Evolutionary conservation across 176 grass and related monocot genomes (phyloP).

Genomic region (Musa beccarii): DNA sequence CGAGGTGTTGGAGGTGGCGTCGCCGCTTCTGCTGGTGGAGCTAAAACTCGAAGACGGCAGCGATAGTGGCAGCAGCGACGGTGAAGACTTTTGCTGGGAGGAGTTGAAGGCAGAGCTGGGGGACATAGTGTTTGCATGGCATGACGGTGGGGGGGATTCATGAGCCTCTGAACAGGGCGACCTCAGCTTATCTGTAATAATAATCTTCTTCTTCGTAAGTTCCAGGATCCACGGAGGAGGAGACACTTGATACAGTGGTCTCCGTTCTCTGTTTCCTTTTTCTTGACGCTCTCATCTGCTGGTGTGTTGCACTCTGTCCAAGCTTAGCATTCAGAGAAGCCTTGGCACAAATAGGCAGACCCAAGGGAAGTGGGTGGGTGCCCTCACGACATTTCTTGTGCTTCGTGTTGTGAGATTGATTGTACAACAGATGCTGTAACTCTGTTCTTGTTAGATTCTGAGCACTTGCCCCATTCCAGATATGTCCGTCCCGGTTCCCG

Average conservation of each 20-base stretch:
- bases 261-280: conserved; percentile 5
- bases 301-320: background rate
- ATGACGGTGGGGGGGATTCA: conserved; percentile 17
- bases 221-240: background rate
- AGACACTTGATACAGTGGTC: background rate
- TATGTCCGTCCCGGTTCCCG: too few species aligned
- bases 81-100: conserved; percentile 44
- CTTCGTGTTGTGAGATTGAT: too few species aligned
- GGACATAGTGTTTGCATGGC: conserved; percentile 57
- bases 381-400: too few species aligned
- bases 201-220: background rate
- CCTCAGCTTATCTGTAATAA: background rate
- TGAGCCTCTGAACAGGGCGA: background rate
- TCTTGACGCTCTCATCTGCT: background rate
- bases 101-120: conserved; percentile 55
- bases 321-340: background rate
- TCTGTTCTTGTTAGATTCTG: too few species aligned
- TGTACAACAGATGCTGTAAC: too few species aligned
- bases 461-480: too few species aligned
- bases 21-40: conserved; percentile 59
- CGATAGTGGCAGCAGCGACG: conserved; percentile 9
- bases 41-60: conserved; percentile 35
- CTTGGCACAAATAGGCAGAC: too few species aligned
- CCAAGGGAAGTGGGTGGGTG: too few species aligned
- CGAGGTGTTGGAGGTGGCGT: conserved; percentile 50